Evolutionary conservation across 768 basidiomycete species (phyloP).

Genomic region (Amanita pallidorosea): DNA sequence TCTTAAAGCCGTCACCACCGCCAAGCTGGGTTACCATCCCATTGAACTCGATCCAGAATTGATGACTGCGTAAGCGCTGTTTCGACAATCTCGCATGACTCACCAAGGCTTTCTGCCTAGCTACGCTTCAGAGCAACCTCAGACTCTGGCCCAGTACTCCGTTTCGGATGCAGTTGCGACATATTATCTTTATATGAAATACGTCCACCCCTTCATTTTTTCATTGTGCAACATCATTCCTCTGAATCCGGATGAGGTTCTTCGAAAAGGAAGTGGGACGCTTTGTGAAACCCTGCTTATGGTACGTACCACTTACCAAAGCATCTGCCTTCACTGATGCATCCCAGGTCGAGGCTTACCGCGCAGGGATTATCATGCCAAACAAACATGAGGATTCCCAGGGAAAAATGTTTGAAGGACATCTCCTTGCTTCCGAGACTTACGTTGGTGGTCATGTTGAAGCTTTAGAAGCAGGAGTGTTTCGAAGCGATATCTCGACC

Average conservation of each 20-base stretch:
- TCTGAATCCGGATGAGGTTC: slow-evolving; percentile 89
- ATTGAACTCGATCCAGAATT: slow-evolving; percentile 96
- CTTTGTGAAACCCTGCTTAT: slow-evolving; percentile 96
- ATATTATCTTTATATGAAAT: slow-evolving; percentile 99
- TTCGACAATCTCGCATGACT: neutral
- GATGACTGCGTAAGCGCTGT: slow-evolving; percentile 88
- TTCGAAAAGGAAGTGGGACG: slow-evolving; percentile 93
- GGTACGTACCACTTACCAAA: slow-evolving; percentile 37
- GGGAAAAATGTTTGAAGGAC: slow-evolving; percentile 89
- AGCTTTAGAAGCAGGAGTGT: slow-evolving; percentile 96
- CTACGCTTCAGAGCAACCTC: slow-evolving; percentile 94
- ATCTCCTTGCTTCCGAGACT: slow-evolving; percentile 93
- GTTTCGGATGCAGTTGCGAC: slow-evolving; percentile 99
- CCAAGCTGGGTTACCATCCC: slow-evolving; percentile 93
- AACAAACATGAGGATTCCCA: slow-evolving; percentile 92
- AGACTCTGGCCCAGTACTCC: slow-evolving; percentile 91
- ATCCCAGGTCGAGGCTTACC: slow-evolving; percentile 86
- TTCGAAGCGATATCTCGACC: slow-evolving; percentile 88
- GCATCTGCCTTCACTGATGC: neutral
- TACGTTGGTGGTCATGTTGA: slow-evolving; percentile 99
- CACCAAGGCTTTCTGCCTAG: slow-evolving; percentile 26
- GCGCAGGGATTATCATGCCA: slow-evolving; percentile 91
- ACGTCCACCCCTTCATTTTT: slow-evolving; percentile 99
- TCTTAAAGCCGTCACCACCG: slow-evolving; percentile 92
- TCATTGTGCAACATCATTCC: slow-evolving; percentile 99